phyloP scores from a whole-genome alignment of 2,329 filamentous ascomycete genomes.

The Fusarium sp. region DNA sequence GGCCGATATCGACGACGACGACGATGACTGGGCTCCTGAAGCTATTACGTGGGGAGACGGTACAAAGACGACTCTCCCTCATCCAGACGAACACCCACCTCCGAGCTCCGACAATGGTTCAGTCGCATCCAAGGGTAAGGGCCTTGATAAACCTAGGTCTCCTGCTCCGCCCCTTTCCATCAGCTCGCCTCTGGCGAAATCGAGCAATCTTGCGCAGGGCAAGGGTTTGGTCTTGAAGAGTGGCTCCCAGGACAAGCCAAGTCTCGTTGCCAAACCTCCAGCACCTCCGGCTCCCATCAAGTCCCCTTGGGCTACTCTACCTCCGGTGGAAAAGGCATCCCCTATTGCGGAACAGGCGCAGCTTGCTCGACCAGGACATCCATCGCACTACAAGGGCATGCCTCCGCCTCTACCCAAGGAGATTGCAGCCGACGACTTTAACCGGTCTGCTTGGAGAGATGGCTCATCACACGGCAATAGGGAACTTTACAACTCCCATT shows the following conservation, averaged over 20 bases:
- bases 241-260: slow-evolving; percentile 74
- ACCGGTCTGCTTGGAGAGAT: slow-evolving; percentile 84
- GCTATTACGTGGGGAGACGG: slow-evolving; percentile 90
- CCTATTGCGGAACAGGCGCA: slow-evolving; percentile 70
- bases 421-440: slow-evolving; percentile 95
- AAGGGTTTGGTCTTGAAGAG: slow-evolving; percentile 76
- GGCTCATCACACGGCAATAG: slow-evolving; percentile 70
- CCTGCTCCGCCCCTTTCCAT: slow-evolving; percentile 53
- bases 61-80: slow-evolving; percentile 81
- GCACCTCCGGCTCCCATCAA: slow-evolving; percentile 78
- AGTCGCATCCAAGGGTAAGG: slow-evolving; percentile 35
- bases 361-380: slow-evolving; percentile 63
- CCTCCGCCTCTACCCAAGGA: slow-evolving; percentile 72
- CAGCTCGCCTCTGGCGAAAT: slow-evolving; percentile 57
- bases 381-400: slow-evolving; percentile 65
- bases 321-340: slow-evolving; percentile 84
- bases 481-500: slow-evolving; percentile 95
- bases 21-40: slow-evolving; percentile 88
- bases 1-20: slow-evolving; percentile 91
- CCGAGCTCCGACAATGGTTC: slow-evolving; percentile 44
- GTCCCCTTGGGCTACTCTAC: slow-evolving; percentile 91
- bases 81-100: slow-evolving; percentile 64
- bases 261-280: slow-evolving; percentile 78
- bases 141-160: slow-evolving; percentile 59
- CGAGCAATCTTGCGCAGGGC: slow-evolving; percentile 62